Evolutionary conservation across 169 alveolate genomes (phyloP), one percentile per base, ranked within the genome.

Genomic region (Plasmodium knowlesi): DNA sequence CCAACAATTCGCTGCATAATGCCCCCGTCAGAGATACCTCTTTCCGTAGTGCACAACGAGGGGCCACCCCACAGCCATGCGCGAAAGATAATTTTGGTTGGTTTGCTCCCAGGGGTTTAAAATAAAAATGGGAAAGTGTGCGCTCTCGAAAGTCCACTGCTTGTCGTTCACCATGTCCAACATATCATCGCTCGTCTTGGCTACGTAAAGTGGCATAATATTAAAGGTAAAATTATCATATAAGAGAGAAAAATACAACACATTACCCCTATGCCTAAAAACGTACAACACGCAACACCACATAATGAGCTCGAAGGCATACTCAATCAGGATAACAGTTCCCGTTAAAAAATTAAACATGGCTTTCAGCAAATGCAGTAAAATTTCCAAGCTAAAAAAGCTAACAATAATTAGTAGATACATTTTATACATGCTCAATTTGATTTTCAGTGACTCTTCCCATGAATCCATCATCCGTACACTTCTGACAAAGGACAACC

Each of bases 261-360:
- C 54, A 19, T 91, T 83, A 8, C 85, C 85, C 46, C 95, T 43
- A 30, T 81, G 54, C 74, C 95, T 46, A 43, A 91, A 91, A 8
- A 91, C 73, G 25, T 91, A 91, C 73, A 91, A 78, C 9, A 91
- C 85, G 22, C 82, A 80, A 50, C 84, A 71, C 95, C 95, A 91
- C 32, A 72, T 78, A 46, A 91, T 25, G 34, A 91, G 53, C 39
- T 91, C 95, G 5, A 80, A 43, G 9, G 95, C 84, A 71, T 91
- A 80, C 54, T 91, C 92, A 37, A 91, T 50, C 39, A 91, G 70
- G 4, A 84, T 76, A 8, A 91, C n/a, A 72, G 76, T 72, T 3
- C 73, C 79, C 5, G 83, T 46, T n/a, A 50, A 32, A 28, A 53
- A 46, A 3, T 50, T 91, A 22, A 82, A 91, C 25, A 76, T 14